Percentiles rank a stretch among this genome's conserved stretches.
These are phyloP conservation scores for Eucalyptus cloeziana DNA, from an alignment of 345 rosid genomes.

Conservation along the genomic window DNA sequence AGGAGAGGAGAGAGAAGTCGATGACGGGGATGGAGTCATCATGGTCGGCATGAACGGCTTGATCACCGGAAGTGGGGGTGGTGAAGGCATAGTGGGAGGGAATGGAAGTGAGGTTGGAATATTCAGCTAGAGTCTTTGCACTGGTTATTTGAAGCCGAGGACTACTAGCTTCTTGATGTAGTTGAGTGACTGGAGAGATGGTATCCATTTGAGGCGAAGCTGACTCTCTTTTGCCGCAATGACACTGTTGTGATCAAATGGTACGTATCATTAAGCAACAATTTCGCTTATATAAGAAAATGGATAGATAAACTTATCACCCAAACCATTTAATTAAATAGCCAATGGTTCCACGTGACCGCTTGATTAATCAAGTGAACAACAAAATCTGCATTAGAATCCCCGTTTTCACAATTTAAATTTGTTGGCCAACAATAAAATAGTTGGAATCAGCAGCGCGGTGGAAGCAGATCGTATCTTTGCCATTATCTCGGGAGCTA, in stretches of 20 bases:
- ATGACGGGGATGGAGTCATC: constrained; percentile 22
- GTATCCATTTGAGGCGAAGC: background rate
- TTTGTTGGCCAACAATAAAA: too few species aligned
- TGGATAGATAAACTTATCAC: background rate
- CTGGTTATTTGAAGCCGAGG: background rate
- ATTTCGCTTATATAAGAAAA: background rate
- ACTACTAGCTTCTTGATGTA: background rate
- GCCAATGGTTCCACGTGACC: too few species aligned
- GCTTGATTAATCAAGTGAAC: too few species aligned
- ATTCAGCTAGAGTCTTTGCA: background rate
- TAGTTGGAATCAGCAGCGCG: too few species aligned
- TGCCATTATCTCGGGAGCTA: too few species aligned
- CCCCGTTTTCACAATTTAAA: too few species aligned
- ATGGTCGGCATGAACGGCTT: background rate
- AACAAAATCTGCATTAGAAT: too few species aligned
- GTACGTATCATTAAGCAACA: background rate
- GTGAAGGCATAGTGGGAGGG: background rate
- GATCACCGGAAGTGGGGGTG: background rate
- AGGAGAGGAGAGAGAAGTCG: constrained; percentile 35
- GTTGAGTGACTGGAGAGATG: background rate
- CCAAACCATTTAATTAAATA: too few species aligned
- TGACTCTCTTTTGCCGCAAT: background rate
- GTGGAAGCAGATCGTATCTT: too few species aligned
- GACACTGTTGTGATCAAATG: too few species aligned
- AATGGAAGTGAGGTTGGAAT: background rate